Conservation (phyloP, 768 basidiomycete species). For the Naganishia randhawae region DNA sequence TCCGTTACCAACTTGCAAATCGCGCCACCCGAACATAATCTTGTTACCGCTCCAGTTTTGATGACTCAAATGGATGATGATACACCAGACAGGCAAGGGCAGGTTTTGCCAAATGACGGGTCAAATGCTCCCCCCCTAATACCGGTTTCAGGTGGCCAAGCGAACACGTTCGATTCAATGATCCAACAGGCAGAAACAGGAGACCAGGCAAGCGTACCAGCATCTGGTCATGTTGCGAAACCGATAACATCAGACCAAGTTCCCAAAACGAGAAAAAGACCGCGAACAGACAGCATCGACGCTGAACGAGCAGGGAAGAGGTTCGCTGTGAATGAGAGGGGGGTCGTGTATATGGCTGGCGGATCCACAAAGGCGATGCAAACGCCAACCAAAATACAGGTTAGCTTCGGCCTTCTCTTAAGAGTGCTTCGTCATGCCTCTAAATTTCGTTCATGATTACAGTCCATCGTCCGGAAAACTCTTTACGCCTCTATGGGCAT, state of each 20-base stretch:
- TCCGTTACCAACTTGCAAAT: not conserved
- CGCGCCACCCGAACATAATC: not conserved
- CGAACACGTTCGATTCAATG: not conserved
- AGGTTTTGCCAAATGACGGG: not conserved
- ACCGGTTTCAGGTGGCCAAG: not conserved
- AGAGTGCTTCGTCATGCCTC: not conserved
- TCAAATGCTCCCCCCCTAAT: not conserved
- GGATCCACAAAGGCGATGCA: constrained; percentile 16
- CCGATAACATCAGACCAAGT: not conserved
- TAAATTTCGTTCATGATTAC: not conserved
- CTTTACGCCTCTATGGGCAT: constrained; percentile 20
- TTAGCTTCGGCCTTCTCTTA: not conserved
- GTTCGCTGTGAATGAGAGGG: constrained; percentile 24
- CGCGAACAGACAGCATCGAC: not conserved
- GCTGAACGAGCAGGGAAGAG: not conserved
- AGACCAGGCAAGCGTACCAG: not conserved
- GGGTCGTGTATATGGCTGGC: constrained; percentile 22
- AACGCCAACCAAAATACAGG: constrained; percentile 22
- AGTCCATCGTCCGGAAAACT: constrained; percentile 26
- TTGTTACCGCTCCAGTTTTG: not conserved
- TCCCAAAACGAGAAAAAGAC: not conserved
- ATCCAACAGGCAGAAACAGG: not conserved
- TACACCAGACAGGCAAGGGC: not conserved
- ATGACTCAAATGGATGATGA: not conserved
- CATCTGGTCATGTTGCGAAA: too few relatives aligned